Evolutionary conservation across 2,329 filamentous ascomycete species (phyloP), one percentile per base, ranked within the genome.

Genomic region (Ophiocordyceps polyrhachis-furcata): DNA sequence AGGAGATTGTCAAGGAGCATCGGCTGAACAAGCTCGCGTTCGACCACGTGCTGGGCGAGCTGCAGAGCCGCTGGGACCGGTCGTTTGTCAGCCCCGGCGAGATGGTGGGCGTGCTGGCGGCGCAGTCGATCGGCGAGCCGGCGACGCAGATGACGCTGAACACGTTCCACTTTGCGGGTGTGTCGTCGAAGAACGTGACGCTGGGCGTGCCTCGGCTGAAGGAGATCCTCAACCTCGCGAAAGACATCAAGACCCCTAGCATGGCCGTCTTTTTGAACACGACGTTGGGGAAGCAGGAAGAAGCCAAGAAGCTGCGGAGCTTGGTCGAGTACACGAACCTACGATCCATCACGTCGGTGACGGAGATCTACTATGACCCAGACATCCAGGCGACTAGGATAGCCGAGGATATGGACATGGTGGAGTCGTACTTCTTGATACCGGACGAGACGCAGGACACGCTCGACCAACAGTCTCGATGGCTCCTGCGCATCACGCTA

Each of bases 111-210:
- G 91, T 98, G 20, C 69, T 98, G 56, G 91, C 91, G 50, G 91
- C 93, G 7, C 91, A 98, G 66, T 98, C 91, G 29, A 98, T 98
- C 59, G 91, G 91, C 68, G 91, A 98, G 64, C 91, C 91, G 38
- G 93, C 91, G 20, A 98, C 91, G 1, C 91, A 98, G 70, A 98
- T 98, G 91, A 98, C 91, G 1, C 69, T 98, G 49, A 98, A 98
- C 68, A 98, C 91, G 21, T 98, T 98, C 82, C 91, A 98, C 72
- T 98, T 98, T 63, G 88, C 91, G 63, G 91, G 91, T 94, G 87
- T 98, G 49, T 94, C 93, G 35, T 94, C 89, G 21, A 98, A 98
- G 81, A 98, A 98, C 72, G 89, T 98, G 45, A 98, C 91, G 0
- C 80, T 98, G 43, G 91, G 91, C 86, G 91, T 98, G 40, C 91